A percentile compares a stretch with the other conserved stretches of the same genome.
Conservation (phyloP, 2,329 filamentous ascomycete genomes). For the Harringtonia aguacate region DNA sequence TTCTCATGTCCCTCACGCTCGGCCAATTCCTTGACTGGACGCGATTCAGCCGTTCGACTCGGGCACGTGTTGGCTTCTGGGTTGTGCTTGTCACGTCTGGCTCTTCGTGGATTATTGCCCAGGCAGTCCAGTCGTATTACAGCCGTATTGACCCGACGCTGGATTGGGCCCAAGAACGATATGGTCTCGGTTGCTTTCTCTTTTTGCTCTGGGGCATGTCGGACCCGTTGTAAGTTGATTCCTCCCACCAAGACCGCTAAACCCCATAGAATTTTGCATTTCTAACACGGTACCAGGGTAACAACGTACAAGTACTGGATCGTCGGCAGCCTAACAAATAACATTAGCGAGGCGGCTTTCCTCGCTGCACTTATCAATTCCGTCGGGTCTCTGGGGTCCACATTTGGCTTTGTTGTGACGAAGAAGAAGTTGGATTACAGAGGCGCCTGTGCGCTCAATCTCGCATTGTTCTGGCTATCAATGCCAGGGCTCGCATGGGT, state of each 20-base stretch:
- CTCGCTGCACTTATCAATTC: background rate
- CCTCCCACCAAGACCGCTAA: too few relatives aligned
- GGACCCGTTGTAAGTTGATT: slow-evolving; percentile 7
- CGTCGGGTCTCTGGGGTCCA: background rate
- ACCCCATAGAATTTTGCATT: too few relatives aligned
- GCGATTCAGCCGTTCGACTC: slow-evolving; percentile 2
- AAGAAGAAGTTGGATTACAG: background rate
- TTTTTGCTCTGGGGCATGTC: slow-evolving; percentile 10
- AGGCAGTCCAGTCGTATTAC: slow-evolving; percentile 10
- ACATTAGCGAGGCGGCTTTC: background rate
- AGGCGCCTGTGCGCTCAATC: background rate
- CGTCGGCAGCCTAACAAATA: background rate
- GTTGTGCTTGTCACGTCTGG: slow-evolving; percentile 4
- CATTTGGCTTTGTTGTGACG: background rate
- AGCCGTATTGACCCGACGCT: slow-evolving; percentile 4
- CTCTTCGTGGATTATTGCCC: slow-evolving; percentile 10
- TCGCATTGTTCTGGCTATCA: background rate
- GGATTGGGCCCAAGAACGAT: slow-evolving; percentile 7
- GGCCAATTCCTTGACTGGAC: slow-evolving; percentile 11
- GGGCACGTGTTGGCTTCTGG: slow-evolving; percentile 9
- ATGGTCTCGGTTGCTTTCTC: slow-evolving; percentile 9
- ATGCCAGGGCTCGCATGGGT: background rate
- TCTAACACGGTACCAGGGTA: background rate
- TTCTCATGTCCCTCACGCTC: slow-evolving; percentile 2
- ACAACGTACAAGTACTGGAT: background rate